phyloP scores from a whole-genome alignment of 1,284 basidiomycete species.

The Caloboletus inedulis region DNA sequence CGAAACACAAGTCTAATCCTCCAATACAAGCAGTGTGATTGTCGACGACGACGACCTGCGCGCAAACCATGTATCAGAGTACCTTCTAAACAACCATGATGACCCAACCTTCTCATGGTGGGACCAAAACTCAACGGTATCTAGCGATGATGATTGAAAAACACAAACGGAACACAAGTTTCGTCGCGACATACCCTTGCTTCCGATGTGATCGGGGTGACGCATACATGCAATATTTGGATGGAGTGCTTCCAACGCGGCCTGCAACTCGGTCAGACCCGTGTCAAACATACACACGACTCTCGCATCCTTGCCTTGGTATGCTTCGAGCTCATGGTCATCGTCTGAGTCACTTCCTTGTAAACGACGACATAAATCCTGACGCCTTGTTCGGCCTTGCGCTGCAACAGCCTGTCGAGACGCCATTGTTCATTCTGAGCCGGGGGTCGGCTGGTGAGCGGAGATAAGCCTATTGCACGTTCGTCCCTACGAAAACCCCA shows the following conservation, averaged over 20 bases:
- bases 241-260: constrained; percentile 77
- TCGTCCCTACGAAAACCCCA: background rate
- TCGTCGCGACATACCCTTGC: constrained; percentile 49
- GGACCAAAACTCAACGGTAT: constrained; percentile 76
- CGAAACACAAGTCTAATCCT: constrained; percentile 90
- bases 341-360: constrained; percentile 89
- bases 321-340: constrained; percentile 83
- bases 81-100: background rate
- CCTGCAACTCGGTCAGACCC: constrained; percentile 38
- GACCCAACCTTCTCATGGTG: constrained; percentile 69
- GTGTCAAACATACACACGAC: too few relatives aligned
- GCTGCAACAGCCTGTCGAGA: constrained; percentile 77
- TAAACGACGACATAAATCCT: constrained; percentile 87
- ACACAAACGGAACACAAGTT: background rate
- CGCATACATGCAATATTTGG: constrained; percentile 84
- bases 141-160: constrained; percentile 34
- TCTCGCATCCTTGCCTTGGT: constrained; percentile 56
- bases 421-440: constrained; percentile 81
- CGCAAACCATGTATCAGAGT: constrained; percentile 2
- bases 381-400: constrained; percentile 89
- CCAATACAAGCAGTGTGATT: constrained; percentile 81
- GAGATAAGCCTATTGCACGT: constrained; percentile 6
- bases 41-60: constrained; percentile 77
- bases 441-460: constrained; percentile 64
- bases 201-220: constrained; percentile 87